A percentile compares a stretch with the other conserved stretches of the same genome.
Conservation (phyloP, 768 basidiomycete species). For the Daedaleopsis nitida region DNA sequence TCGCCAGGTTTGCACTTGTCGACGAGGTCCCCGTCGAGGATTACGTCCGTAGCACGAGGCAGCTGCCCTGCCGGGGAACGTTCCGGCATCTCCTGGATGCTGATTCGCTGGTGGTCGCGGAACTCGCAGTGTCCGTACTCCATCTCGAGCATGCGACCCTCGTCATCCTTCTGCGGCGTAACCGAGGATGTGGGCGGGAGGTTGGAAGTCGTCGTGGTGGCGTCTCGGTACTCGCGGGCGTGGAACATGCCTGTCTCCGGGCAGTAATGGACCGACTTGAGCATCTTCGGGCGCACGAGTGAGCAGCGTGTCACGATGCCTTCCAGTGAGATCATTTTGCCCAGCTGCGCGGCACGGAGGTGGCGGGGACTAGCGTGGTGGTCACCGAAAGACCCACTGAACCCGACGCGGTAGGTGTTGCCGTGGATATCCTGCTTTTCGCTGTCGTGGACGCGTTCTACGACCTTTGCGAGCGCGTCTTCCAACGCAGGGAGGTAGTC, state of each 20-base stretch:
- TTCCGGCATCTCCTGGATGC: constrained; percentile 99
- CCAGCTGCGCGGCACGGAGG: constrained; percentile 83
- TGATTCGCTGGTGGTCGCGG: constrained; percentile 95
- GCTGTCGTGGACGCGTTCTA: constrained; percentile 72
- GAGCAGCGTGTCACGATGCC: constrained; percentile 99
- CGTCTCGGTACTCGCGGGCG: constrained; percentile 90
- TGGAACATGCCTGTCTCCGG: constrained; percentile 85
- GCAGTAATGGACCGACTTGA: constrained; percentile 95
- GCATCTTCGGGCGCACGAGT: constrained; percentile 97
- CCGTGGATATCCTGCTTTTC: constrained; percentile 81
- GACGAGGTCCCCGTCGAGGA: constrained; percentile 94
- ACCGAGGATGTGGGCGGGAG: constrained; percentile 84
- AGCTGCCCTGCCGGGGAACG: constrained; percentile 96
- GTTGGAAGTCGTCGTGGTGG: constrained; percentile 83
- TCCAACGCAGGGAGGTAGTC: constrained; percentile 91
- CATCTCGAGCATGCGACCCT: constrained; percentile 82
- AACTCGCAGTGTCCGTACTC: constrained; percentile 93
- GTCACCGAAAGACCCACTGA: constrained; percentile 96
- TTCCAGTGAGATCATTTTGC: constrained; percentile 96
- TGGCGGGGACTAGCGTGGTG: constrained; percentile 97
- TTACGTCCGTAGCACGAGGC: constrained; percentile 94
- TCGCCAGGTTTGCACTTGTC: constrained; percentile 98
- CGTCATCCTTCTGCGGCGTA: constrained; percentile 90
- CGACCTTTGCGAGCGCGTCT: constrained; percentile 72
- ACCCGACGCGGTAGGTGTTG: constrained; percentile 84